phyloP scores from a whole-genome alignment of 352 stramenopile species.

The Pythium brachiatum region DNA sequence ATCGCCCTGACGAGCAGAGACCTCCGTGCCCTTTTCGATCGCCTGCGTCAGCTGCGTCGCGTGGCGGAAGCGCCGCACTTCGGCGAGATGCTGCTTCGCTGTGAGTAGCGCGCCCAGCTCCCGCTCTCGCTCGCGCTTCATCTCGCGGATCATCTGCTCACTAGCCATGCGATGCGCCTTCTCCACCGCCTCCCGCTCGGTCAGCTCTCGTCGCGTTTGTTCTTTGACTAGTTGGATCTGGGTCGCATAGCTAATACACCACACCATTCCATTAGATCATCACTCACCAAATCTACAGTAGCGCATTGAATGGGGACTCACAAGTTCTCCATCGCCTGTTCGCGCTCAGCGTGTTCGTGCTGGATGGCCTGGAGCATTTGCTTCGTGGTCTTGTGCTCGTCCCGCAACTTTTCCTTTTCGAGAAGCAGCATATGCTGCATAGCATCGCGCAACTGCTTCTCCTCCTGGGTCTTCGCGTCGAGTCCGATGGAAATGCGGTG shows the following conservation, averaged over 20 bases:
- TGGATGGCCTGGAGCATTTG: slow-evolving; percentile 57
- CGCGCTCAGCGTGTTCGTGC: slow-evolving; percentile 52
- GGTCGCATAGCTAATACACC: slow-evolving; percentile 41
- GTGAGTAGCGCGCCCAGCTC: slow-evolving; percentile 50
- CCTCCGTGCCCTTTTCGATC: slow-evolving; percentile 39
- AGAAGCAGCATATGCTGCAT: slow-evolving; percentile 63
- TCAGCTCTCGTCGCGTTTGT: slow-evolving; percentile 49
- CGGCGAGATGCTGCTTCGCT: slow-evolving; percentile 57
- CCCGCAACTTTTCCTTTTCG: slow-evolving; percentile 64
- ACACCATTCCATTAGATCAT: neutral
- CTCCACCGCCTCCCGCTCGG: slow-evolving; percentile 62
- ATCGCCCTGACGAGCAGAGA: slow-evolving; percentile 34
- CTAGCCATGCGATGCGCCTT: slow-evolving; percentile 65
- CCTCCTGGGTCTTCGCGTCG: slow-evolving; percentile 59
- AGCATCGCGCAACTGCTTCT: slow-evolving; percentile 62
- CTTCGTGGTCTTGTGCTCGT: slow-evolving; percentile 54
- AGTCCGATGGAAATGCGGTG: slow-evolving; percentile 61
- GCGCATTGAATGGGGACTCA: slow-evolving; percentile 16
- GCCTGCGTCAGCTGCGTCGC: slow-evolving; percentile 37
- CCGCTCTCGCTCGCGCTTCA: slow-evolving; percentile 55
- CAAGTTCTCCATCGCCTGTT: slow-evolving; percentile 65
- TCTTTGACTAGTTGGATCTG: slow-evolving; percentile 71
- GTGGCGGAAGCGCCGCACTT: slow-evolving; percentile 57
- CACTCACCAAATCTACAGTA: neutral
- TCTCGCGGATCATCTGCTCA: slow-evolving; percentile 65